Percentiles rank a stretch among this genome's conserved stretches.
Conservation (phyloP, 805 yeast species). For the Yarrowia phangngaensis region DNA sequence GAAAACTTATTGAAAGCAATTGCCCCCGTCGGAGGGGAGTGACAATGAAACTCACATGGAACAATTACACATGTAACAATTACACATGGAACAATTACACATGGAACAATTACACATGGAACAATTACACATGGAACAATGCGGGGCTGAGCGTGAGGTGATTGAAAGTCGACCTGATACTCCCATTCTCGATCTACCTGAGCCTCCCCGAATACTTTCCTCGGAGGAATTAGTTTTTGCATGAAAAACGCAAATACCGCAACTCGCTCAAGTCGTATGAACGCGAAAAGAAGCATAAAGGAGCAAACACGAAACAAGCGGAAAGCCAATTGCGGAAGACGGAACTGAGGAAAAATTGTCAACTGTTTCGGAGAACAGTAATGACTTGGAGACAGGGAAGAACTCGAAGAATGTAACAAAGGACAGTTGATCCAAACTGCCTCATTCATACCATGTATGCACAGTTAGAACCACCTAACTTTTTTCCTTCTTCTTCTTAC, state of each 20-base stretch:
- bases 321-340: background rate
- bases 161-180: slow-evolving; percentile 25
- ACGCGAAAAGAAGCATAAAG: slow-evolving; percentile 16
- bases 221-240: slow-evolving; percentile 8
- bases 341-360: background rate
- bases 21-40: slow-evolving; percentile 5
- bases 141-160: slow-evolving; percentile 9
- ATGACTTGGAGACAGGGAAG: no score
- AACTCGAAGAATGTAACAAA: no score
- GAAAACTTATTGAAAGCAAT: background rate
- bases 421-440: no score
- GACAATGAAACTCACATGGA: slow-evolving; percentile 3
- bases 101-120: no score
- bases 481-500: slow-evolving; percentile 17
- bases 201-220: slow-evolving; percentile 19
- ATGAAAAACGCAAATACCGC: slow-evolving; percentile 18
- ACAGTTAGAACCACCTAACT: background rate
- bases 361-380: no score
- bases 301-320: background rate
- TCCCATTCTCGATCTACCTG: slow-evolving; percentile 5
- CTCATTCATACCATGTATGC: no score
- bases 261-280: slow-evolving; percentile 21
- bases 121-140: slow-evolving; percentile 8
- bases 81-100: no score
- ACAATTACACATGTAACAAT: no score